Conservation (phyloP, 2,329 filamentous ascomycete genomes). For the Didymella lethalis region DNA sequence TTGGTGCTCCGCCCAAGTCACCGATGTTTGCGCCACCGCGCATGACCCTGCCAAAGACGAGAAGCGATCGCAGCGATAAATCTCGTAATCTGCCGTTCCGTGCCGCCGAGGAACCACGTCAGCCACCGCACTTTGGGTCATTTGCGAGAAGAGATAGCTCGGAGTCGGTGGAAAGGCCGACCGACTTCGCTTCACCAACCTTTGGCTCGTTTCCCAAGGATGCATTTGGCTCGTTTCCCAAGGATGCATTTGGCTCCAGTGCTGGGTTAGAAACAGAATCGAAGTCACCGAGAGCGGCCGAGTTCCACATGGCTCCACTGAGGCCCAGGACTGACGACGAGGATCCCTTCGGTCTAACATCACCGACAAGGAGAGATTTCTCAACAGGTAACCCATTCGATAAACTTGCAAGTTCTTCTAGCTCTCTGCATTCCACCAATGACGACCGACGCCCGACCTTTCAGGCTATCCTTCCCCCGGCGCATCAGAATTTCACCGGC, state of each 20-base stretch:
- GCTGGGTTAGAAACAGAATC: slow-evolving; percentile 48
- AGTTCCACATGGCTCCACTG: slow-evolving; percentile 51
- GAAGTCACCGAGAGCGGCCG: slow-evolving; percentile 43
- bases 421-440: slow-evolving; percentile 26
- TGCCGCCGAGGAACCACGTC: slow-evolving; percentile 5
- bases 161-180: not conserved
- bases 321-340: slow-evolving; percentile 44
- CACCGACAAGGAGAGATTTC: slow-evolving; percentile 55
- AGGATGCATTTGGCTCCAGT: slow-evolving; percentile 36
- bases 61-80: slow-evolving; percentile 13
- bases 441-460: slow-evolving; percentile 47
- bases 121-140: not conserved
- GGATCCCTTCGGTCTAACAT: slow-evolving; percentile 50
- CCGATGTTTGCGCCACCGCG: slow-evolving; percentile 27
- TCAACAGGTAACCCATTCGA: slow-evolving; percentile 39
- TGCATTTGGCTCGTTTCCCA: slow-evolving; percentile 43
- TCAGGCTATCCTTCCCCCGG: slow-evolving; percentile 48
- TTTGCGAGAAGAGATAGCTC: not conserved
- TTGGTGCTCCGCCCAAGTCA: slow-evolving; percentile 29
- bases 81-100: slow-evolving; percentile 15
- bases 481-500: slow-evolving; percentile 44
- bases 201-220: slow-evolving; percentile 49
- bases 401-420: slow-evolving; percentile 27
- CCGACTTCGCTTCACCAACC: slow-evolving; percentile 48
- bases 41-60: slow-evolving; percentile 17